Percentiles rank a stretch among this genome's conserved stretches.
phyloP scores from a whole-genome alignment of 1,139 yeast genomes.

The Yamadazyma blattariae region DNA sequence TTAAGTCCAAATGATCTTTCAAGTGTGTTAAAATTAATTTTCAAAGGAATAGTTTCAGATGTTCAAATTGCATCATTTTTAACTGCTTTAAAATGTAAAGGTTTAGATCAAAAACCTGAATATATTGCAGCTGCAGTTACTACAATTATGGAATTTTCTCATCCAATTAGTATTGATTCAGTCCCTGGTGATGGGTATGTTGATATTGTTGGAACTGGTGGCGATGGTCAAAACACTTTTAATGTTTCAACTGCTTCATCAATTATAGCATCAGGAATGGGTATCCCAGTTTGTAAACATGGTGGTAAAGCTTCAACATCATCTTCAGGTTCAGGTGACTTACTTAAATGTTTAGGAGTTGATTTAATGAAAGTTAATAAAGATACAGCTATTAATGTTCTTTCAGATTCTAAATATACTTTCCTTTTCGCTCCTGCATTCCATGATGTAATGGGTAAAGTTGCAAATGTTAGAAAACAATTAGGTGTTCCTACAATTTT shows the following conservation, averaged over 20 bases:
- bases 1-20: constrained; percentile 61
- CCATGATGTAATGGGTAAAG: constrained; percentile 89
- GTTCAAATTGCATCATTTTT: constrained; percentile 78
- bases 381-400: constrained; percentile 61
- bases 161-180: constrained; percentile 38
- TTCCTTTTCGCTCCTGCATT: constrained; percentile 91
- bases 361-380: constrained; percentile 68
- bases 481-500: constrained; percentile 91
- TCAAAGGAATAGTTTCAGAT: constrained; percentile 59
- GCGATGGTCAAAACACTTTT: constrained; percentile 96
- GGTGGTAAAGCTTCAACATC: constrained; percentile 98
- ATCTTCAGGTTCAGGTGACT: constrained; percentile 89
- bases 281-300: constrained; percentile 78
- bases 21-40: constrained; percentile 57
- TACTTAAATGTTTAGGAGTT: constrained; percentile 73
- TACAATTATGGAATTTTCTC: constrained; percentile 63
- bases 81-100: constrained; percentile 68
- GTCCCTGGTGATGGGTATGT: constrained; percentile 57
- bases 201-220: constrained; percentile 97
- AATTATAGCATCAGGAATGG: constrained; percentile 90
- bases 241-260: constrained; percentile 95
- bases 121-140: constrained; percentile 83
- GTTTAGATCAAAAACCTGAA: constrained; percentile 78
- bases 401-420: constrained; percentile 56
- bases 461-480: constrained; percentile 71